Evolutionary conservation across 331 rosid genomes (phyloP).

Genomic region (Quercus phellos): DNA sequence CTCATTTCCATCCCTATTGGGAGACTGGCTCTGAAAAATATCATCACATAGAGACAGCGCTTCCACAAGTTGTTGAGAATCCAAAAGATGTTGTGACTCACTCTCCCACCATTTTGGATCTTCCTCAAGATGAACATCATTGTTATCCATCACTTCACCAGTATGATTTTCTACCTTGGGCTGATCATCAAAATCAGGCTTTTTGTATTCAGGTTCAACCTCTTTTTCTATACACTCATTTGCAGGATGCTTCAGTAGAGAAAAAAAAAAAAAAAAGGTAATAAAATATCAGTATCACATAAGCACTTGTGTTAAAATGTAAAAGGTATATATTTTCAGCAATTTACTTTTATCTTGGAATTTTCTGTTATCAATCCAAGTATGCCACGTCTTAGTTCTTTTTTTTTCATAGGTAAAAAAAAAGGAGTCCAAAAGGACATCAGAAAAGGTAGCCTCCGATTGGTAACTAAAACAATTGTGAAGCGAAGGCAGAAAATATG

Average conservation of each 20-base stretch:
- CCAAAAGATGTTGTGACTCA: slow-evolving; percentile 71
- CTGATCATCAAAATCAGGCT: slow-evolving; percentile 21
- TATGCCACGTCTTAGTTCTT: not conserved
- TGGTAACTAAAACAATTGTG: not conserved
- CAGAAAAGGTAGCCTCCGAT: not conserved
- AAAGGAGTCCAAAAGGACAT: not conserved
- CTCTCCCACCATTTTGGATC: slow-evolving; percentile 82
- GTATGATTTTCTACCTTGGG: slow-evolving; percentile 22
- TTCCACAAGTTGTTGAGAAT: slow-evolving; percentile 79
- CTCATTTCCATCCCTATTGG: slow-evolving; percentile 32
- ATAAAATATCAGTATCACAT: slow-evolving; percentile 17
- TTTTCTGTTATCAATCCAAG: not conserved
- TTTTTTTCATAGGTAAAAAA: not conserved
- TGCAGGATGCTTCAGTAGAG: slow-evolving; percentile 19
- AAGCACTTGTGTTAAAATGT: not conserved
- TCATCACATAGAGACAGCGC: slow-evolving; percentile 65
- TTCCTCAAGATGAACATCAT: slow-evolving; percentile 44
- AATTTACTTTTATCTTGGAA: not conserved
- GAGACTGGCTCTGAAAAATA: slow-evolving; percentile 80
- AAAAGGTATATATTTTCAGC: not conserved
- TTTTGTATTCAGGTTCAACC: slow-evolving; percentile 30
- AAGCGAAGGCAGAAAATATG: not conserved
- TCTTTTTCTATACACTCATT: slow-evolving; percentile 31
- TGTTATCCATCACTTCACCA: slow-evolving; percentile 28
- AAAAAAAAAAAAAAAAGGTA: not conserved